Evolutionary conservation across 2,329 filamentous ascomycete species (phyloP).

Genomic region (Paecilomyces sp.): DNA sequence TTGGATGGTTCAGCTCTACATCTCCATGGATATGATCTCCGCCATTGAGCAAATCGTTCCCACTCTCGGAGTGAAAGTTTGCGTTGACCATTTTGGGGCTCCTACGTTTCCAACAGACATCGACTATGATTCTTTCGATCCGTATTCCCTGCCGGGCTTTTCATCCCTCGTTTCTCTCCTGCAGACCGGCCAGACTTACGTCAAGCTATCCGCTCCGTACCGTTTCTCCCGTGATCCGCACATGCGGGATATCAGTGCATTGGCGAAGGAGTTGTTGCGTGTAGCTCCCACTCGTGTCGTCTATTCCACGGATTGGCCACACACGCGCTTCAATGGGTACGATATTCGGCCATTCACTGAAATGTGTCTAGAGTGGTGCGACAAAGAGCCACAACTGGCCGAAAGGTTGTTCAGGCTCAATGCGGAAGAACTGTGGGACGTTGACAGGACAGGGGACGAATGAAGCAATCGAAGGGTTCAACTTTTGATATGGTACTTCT

Average conservation of each 20-base stretch:
- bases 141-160: conserved; percentile 45
- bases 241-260: conserved; percentile 40
- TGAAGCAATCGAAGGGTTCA: neutral
- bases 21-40: conserved; percentile 45
- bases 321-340: conserved; percentile 53
- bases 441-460: neutral
- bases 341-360: conserved; percentile 51
- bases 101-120: conserved; percentile 29
- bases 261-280: conserved; percentile 44
- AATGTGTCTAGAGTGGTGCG: conserved; percentile 48
- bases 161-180: conserved; percentile 42
- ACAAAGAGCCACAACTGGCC: conserved; percentile 35
- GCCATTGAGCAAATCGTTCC: conserved; percentile 45
- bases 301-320: conserved; percentile 59
- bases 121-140: conserved; percentile 21
- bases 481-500: neutral
- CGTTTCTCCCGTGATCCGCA: conserved; percentile 42
- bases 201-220: conserved; percentile 56
- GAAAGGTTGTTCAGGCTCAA: conserved; percentile 50
- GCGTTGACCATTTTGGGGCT: conserved; percentile 55
- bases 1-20: conserved; percentile 55
- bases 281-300: conserved; percentile 42
- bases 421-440: conserved; percentile 46
- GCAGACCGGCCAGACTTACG: conserved; percentile 42
- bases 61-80: conserved; percentile 45